phyloP scores from a whole-genome alignment of 345 rosid genomes.

The Leavenworthia alabamica region DNA sequence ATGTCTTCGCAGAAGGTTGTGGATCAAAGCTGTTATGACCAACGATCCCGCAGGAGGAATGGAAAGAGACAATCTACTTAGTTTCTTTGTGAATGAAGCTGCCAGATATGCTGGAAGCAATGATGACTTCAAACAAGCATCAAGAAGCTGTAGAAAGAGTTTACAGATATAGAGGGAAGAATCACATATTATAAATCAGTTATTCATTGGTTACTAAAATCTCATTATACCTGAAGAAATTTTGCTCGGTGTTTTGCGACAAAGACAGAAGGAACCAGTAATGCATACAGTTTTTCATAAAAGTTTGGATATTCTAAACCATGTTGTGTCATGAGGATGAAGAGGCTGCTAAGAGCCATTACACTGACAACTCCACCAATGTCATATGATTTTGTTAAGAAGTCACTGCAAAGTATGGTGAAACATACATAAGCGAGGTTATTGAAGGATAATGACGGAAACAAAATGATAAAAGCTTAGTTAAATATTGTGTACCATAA shows the following conservation, averaged over 20 bases:
- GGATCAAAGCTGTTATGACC: constrained; percentile 72
- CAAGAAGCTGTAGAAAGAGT: constrained; percentile 69
- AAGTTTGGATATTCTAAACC: constrained; percentile 90
- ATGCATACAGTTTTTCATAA: constrained; percentile 72
- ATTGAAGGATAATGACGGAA: not conserved
- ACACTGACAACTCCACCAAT: constrained; percentile 95
- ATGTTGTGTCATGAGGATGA: constrained; percentile 82
- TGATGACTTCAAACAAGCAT: constrained; percentile 84
- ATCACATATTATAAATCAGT: not conserved
- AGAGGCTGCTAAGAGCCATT: constrained; percentile 92
- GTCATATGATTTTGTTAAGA: constrained; percentile 83
- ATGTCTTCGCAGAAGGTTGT: constrained; percentile 81
- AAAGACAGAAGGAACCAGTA: constrained; percentile 75
- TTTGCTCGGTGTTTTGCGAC: constrained; percentile 84
- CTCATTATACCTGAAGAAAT: constrained; percentile 64
- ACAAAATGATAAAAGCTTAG: not conserved
- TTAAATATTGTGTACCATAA: constrained; percentile 46
- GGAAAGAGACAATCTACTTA: constrained; percentile 69
- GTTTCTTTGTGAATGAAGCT: constrained; percentile 85
- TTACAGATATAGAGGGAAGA: not conserved
- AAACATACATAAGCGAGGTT: not conserved
- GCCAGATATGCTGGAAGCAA: constrained; percentile 97
- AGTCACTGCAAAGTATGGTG: constrained; percentile 56
- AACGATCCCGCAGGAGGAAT: constrained; percentile 83
- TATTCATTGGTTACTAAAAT: not conserved